Conservation (phyloP, 2,329 filamentous ascomycete species). For the Fusarium secorum region DNA sequence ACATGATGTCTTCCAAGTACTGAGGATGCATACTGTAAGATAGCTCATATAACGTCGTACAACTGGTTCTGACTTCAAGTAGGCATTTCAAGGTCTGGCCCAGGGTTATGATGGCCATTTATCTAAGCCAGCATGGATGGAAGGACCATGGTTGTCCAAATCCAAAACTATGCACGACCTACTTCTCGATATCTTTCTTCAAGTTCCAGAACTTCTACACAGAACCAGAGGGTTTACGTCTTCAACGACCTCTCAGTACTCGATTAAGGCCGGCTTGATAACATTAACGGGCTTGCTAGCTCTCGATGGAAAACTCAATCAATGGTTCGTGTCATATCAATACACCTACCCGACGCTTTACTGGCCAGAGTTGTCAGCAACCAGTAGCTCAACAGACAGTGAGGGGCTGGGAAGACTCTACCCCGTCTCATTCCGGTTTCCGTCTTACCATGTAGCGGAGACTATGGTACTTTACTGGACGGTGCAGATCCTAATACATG, state of each 20-base stretch:
- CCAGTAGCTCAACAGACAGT: neutral
- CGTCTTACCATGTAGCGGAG: neutral
- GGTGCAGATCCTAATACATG: neutral
- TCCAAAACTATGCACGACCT: neutral
- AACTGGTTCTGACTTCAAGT: neutral
- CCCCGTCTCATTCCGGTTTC: neutral
- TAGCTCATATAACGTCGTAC: fast-evolving
- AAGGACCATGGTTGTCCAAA: neutral
- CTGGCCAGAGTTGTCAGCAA: neutral
- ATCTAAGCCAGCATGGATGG: neutral
- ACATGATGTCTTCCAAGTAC: neutral
- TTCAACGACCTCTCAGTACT: fast-evolving
- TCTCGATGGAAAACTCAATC: fast-evolving
- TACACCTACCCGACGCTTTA: neutral
- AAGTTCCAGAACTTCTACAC: fast-evolving
- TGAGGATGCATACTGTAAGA: neutral
- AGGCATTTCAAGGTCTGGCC: fast-evolving
- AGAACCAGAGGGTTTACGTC: no score
- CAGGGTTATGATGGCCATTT: no score
- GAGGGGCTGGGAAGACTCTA: neutral
- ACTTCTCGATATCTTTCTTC: neutral
- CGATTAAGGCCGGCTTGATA: fast-evolving
- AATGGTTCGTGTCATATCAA: neutral
- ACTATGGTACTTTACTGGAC: neutral
- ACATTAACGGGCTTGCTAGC: fast-evolving